Evolutionary conservation across 2,329 filamentous ascomycete genomes (phyloP).

Genomic region (Nemania sp.): DNA sequence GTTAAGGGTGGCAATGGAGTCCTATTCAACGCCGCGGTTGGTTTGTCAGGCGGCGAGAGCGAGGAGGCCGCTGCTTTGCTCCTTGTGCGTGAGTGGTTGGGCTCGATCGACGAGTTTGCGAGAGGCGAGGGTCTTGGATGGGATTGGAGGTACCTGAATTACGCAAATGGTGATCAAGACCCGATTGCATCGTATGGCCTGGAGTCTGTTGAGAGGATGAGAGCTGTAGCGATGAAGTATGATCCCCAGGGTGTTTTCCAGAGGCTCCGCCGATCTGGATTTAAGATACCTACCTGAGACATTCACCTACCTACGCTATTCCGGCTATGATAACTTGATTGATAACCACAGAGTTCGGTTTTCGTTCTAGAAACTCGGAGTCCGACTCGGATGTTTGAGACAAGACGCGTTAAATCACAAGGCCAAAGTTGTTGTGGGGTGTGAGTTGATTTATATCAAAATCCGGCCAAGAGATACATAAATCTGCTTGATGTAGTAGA

Average conservation of each 20-base stretch:
- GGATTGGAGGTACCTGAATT: constrained; percentile 33
- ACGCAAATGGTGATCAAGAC: constrained; percentile 27
- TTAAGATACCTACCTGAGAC: constrained; percentile 31
- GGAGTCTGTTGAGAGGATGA: constrained; percentile 21
- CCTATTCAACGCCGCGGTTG: constrained; percentile 55
- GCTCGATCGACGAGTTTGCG: constrained; percentile 33
- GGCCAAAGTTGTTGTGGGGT: no score
- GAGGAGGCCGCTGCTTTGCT: constrained; percentile 52
- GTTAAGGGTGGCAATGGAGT: constrained; percentile 53
- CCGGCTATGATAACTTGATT: not conserved
- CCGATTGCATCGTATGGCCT: constrained; percentile 32
- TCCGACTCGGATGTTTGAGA: no score
- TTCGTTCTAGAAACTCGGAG: no score
- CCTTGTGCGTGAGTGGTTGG: constrained; percentile 43
- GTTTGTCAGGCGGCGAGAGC: constrained; percentile 54
- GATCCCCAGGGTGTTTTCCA: constrained; percentile 36
- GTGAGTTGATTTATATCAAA: no score
- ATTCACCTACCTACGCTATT: not conserved
- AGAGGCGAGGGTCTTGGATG: constrained; percentile 5
- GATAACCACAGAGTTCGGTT: not conserved
- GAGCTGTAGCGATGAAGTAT: constrained; percentile 27
- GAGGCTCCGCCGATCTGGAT: constrained; percentile 31
- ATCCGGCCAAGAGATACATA: no score
- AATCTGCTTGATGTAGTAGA: no score
- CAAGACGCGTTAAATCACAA: no score